Percentiles rank a stretch among this genome's conserved stretches.
phyloP scores from a whole-genome alignment of 805 yeast genomes.

The Jamesozyma lodderae region DNA sequence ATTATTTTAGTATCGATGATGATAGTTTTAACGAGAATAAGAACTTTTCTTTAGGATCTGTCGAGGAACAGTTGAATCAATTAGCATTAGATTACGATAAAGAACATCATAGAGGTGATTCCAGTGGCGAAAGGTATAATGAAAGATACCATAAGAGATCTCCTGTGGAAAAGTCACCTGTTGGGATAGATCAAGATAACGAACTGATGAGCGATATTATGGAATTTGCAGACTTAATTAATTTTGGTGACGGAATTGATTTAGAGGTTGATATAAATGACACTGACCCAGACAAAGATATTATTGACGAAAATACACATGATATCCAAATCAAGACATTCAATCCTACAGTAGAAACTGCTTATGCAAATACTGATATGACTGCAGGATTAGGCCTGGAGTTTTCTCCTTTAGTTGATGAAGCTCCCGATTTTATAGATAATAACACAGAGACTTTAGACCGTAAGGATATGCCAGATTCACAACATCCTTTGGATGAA shows the following conservation, averaged over 20 bases:
- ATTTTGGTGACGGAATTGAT: constrained; percentile 37
- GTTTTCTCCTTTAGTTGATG: neutral
- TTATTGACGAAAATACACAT: too few relatives aligned
- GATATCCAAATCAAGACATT: constrained; percentile 2
- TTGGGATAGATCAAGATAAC: constrained; percentile 19
- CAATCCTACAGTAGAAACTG: constrained; percentile 3
- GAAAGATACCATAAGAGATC: too few relatives aligned
- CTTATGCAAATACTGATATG: neutral
- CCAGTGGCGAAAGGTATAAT: too few relatives aligned
- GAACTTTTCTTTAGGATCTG: constrained; percentile 19
- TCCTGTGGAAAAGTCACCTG: neutral
- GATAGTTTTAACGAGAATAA: constrained; percentile 1
- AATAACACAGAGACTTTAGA: neutral
- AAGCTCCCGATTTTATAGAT: neutral
- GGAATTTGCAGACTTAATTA: constrained; percentile 39
- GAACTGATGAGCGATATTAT: constrained; percentile 34
- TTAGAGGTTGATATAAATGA: constrained; percentile 28
- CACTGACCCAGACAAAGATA: too few relatives aligned
- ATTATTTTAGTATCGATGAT: neutral
- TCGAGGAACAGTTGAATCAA: constrained; percentile 23
- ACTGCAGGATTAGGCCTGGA: neutral
- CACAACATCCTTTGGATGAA: constrained; percentile 2
- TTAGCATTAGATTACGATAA: constrained; percentile 16
- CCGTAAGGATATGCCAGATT: constrained; percentile 1
- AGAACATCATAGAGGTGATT: constrained; percentile 3